Base-by-base conservation (phyloP, 352 stramenopile genomes). In the Globisporangium apiculatum region DNA sequence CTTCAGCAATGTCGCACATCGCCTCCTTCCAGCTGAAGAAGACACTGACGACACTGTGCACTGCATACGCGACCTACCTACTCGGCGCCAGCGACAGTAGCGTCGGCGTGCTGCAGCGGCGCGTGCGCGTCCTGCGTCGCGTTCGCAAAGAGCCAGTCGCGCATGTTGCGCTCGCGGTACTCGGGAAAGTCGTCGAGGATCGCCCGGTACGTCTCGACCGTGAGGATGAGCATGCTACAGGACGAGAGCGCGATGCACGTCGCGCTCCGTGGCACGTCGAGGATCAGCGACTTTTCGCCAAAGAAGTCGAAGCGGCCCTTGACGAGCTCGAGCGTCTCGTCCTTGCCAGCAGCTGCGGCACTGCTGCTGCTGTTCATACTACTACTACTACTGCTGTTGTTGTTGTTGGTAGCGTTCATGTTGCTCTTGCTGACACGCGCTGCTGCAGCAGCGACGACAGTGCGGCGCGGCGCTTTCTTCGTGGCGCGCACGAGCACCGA, bases 101-200 rank as follows among this genome's bases (percentile, higher is more conserved):
- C n/a, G n/a, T n/a, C n/a, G n/a, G n/a, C n/a, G n/a, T 43, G 38
- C 38, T 43, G 38, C 38, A 9, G 45, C 45, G 7, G 4, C 45
- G n/a, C 18, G 35, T 11, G 10, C 1, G 11, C 11, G 24, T 66
- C 54, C 3, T 50, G 43, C 1, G 35, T 51, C 41, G 45, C 48
- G 24, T 67, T 58, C 14, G 46, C 56, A 41, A 79, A 71, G 37
- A 79, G 68, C 70, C 75, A 85, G 14, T 74, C 74, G 18, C 61
- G 67, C 52, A 74, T 63, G 58, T 79, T 85, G 46, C 68, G 74
- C 47, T 72, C 66, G 7, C 70, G 69, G 48, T 82, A 82, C 15
- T 79, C 65, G 0, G 75, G 75, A 31, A 82, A 85, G 24, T 71
- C 62, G 48, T 77, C 65, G 7, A 82, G 52, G 18, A 79, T 72